These are phyloP conservation scores for Mycena vulgaris DNA, from an alignment of 768 basidiomycete genomes.

Conservation along the genomic window DNA sequence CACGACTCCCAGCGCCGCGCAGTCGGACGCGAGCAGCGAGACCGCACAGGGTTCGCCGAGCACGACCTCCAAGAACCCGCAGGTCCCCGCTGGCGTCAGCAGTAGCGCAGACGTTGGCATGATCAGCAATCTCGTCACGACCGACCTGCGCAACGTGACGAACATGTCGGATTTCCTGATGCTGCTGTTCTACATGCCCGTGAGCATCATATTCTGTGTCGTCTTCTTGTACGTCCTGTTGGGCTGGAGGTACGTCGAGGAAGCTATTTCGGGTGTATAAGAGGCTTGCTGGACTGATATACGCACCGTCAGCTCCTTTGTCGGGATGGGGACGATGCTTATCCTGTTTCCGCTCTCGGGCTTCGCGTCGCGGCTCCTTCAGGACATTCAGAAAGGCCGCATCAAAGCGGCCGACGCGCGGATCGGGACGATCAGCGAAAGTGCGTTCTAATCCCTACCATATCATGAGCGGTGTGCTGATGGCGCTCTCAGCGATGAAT, in stretches of 20 bases:
- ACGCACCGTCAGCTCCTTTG: slow-evolving; percentile 51
- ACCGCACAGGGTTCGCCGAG: too few species aligned
- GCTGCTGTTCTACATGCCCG: slow-evolving; percentile 41
- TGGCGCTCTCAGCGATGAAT: slow-evolving; percentile 47
- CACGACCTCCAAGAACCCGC: too few species aligned
- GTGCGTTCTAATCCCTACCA: slow-evolving; percentile 46
- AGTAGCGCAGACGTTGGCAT: slow-evolving; percentile 58
- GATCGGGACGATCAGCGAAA: slow-evolving; percentile 62
- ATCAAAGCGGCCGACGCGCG: slow-evolving; percentile 53
- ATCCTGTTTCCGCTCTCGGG: slow-evolving; percentile 60
- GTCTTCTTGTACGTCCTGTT: slow-evolving; percentile 49
- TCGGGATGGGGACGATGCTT: slow-evolving; percentile 62
- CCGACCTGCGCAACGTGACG: slow-evolving; percentile 52
- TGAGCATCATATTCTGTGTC: slow-evolving; percentile 40
- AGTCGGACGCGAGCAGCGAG: too few species aligned
- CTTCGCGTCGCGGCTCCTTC: slow-evolving; percentile 55
- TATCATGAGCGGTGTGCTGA: neutral
- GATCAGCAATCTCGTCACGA: slow-evolving; percentile 73
- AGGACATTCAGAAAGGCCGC: slow-evolving; percentile 27
- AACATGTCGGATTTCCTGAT: slow-evolving; percentile 36
- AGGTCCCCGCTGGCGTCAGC: slow-evolving; percentile 20
- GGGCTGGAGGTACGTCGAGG: slow-evolving; percentile 50
- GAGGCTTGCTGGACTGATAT: neutral
- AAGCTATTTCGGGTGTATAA: neutral
- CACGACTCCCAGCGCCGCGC: too few species aligned